Conservation (phyloP, 1,284 basidiomycete genomes). For the Sutorius eximius region DNA sequence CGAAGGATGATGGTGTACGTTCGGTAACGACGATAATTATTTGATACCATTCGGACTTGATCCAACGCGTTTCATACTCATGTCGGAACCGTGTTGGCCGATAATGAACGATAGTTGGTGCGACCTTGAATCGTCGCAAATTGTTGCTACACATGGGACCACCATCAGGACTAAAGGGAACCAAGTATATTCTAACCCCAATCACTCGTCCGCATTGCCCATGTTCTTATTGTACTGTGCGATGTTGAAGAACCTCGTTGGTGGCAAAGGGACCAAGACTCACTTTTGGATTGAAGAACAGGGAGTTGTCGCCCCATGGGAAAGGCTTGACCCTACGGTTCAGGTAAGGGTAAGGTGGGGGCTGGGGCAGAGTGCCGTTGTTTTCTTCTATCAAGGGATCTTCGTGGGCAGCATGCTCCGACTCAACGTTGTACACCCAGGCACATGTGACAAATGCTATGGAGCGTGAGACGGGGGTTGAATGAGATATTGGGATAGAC, state of each 20-base stretch:
- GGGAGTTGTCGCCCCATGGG: slow-evolving; percentile 79
- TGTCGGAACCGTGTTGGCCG: not conserved
- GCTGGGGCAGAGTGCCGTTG: slow-evolving; percentile 69
- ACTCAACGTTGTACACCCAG: slow-evolving; percentile 77
- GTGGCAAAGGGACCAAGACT: slow-evolving; percentile 21
- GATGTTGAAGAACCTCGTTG: not conserved
- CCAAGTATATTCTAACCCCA: not conserved
- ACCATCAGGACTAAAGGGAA: not conserved
- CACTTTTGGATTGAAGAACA: slow-evolving; percentile 80
- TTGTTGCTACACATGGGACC: not conserved
- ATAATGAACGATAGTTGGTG: not conserved
- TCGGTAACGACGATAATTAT: slow-evolving; percentile 8
- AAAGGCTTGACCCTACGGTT: slow-evolving; percentile 75
- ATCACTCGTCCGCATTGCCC: slow-evolving; percentile 38
- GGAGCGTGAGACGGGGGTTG: slow-evolving; percentile 10
- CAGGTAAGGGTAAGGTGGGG: slow-evolving; percentile 73
- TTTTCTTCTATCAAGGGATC: slow-evolving; percentile 76
- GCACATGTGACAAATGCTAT: slow-evolving; percentile 61
- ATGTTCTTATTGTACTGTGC: slow-evolving; percentile 61
- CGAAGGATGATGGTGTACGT: not conserved
- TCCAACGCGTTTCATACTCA: not conserved
- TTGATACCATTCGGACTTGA: not conserved
- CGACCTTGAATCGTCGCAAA: not conserved
- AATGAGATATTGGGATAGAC: slow-evolving; percentile 28
- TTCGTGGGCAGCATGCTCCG: slow-evolving; percentile 70